Evolutionary conservation across 148 eudicot genomes (phyloP), one percentile per base, ranked within the genome.

Genomic region (Amaranthus cruentus): DNA sequence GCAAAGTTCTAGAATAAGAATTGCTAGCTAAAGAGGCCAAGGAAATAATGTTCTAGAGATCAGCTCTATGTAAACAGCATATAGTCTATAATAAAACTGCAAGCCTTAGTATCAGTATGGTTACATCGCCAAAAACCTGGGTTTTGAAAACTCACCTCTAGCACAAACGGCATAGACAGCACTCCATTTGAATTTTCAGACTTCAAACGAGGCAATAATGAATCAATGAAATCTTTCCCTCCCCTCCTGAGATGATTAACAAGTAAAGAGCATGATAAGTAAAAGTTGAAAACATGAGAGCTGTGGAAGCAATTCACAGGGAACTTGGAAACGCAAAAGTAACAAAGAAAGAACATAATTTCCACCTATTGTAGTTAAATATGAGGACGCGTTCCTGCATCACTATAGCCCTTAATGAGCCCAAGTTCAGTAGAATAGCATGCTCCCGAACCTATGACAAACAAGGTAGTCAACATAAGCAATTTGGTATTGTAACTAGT

Each of bases 181-280:
- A 81, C 91, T 84, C 89, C 99, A 81, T 78, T 91, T 48, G 78
- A 67, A 78, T 84, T 87, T 60, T 82, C 88, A 43, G 98, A 89
- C 75, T 85, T 90, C 62, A 91, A 79, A 70, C 97, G 97, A 62
- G 98, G 98, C 68, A 95, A 78, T 74, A 95, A 77, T 47, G 90
- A 75, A 81, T 95, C 96, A 73, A 95, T 88, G 81, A 95, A 95
- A 80, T 96, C 99, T 81, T 95, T 95, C 62, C 99, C 99, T 11
- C 87, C 99, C 82, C 83, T 85, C 71, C 98, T 95, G 77, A 79
- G 28, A 67, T 70, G 73, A 70, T 62, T 64, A 73, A 52, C 50
- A 80, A 77, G 73, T 38, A 56, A 13, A 81, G 52, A 48, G 10
- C 47, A 69, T 47, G 55, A 53, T 69, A 48, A 38, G 53, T 58